Conservation (phyloP, 768 basidiomycete genomes). For the Megacollybia marginata region DNA sequence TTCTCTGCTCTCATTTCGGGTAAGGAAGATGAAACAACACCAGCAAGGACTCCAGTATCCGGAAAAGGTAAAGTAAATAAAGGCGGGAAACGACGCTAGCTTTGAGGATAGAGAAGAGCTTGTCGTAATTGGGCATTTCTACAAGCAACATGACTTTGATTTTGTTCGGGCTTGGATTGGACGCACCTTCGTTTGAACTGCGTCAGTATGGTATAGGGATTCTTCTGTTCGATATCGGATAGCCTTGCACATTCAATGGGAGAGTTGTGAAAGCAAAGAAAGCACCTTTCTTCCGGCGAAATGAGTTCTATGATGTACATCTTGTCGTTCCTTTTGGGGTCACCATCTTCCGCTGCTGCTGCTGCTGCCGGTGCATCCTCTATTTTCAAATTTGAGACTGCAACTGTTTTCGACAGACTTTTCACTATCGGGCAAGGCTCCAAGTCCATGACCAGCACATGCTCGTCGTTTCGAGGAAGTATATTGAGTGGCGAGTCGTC, state of each 20-base stretch:
- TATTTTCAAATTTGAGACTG: slow-evolving; percentile 53
- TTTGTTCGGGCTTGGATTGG: neutral
- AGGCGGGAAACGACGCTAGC: slow-evolving; percentile 3
- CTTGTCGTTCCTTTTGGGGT: slow-evolving; percentile 42
- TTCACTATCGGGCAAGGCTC: slow-evolving; percentile 35
- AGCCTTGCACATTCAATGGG: too few relatives aligned
- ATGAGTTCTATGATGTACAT: slow-evolving; percentile 77
- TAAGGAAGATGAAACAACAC: slow-evolving; percentile 25
- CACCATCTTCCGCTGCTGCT: slow-evolving; percentile 38
- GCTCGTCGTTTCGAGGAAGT: slow-evolving; percentile 56
- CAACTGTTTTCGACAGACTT: slow-evolving; percentile 37
- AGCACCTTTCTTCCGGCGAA: neutral
- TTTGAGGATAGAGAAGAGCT: slow-evolving; percentile 26
- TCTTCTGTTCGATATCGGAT: slow-evolving; percentile 28
- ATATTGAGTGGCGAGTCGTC: slow-evolving; percentile 70
- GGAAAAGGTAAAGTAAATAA: slow-evolving; percentile 25
- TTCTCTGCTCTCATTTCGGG: slow-evolving; percentile 36
- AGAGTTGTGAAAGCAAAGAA: slow-evolving; percentile 1
- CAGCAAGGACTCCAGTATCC: slow-evolving; percentile 17
- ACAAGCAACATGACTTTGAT: neutral
- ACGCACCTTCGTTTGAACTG: slow-evolving; percentile 64
- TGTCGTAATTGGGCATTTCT: slow-evolving; percentile 51
- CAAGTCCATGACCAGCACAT: slow-evolving; percentile 68
- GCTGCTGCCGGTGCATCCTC: slow-evolving; percentile 70
- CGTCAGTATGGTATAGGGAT: slow-evolving; percentile 43